Percentiles rank a stretch among this genome's conserved stretches.
These are phyloP conservation scores for Termitomyces sp. DNA, from an alignment of 768 basidiomycete species.

Conservation along the genomic window DNA sequence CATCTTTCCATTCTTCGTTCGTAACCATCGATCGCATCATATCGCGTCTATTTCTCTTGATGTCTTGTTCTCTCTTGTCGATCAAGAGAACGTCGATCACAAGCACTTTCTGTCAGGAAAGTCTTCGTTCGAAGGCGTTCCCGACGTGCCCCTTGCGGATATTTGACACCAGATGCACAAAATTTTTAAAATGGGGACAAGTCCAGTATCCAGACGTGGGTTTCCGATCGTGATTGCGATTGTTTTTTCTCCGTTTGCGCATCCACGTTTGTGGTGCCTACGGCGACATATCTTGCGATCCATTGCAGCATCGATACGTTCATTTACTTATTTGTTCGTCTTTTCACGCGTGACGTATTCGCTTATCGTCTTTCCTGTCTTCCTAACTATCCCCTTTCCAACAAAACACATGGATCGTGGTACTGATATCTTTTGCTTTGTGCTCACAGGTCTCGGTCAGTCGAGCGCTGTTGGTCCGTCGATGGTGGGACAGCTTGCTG, in stretches of 20 bases:
- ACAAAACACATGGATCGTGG: not conserved
- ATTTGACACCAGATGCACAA: not conserved
- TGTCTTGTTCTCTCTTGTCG: not conserved
- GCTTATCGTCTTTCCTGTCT: not conserved
- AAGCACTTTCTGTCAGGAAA: no score
- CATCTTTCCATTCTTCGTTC: not conserved
- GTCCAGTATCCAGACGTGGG: not conserved
- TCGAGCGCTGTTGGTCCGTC: conserved; percentile 81
- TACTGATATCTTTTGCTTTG: not conserved
- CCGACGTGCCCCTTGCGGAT: not conserved
- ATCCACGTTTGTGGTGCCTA: no score
- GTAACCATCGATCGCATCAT: not conserved
- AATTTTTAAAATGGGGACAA: not conserved
- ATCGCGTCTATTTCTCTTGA: not conserved
- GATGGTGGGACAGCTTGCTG: conserved; percentile 75
- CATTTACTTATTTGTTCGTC: not conserved
- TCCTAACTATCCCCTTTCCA: conserved; percentile 5
- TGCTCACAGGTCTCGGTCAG: conserved; percentile 67
- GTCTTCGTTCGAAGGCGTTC: not conserved
- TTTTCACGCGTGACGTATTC: not conserved
- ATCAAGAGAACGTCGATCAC: not conserved
- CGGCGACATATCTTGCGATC: not conserved
- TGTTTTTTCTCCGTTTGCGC: not conserved
- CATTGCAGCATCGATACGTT: not conserved
- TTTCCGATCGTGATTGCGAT: not conserved